Base-by-base conservation (phyloP, 257 asterid genomes). In the Primulina huaijiensis region DNA sequence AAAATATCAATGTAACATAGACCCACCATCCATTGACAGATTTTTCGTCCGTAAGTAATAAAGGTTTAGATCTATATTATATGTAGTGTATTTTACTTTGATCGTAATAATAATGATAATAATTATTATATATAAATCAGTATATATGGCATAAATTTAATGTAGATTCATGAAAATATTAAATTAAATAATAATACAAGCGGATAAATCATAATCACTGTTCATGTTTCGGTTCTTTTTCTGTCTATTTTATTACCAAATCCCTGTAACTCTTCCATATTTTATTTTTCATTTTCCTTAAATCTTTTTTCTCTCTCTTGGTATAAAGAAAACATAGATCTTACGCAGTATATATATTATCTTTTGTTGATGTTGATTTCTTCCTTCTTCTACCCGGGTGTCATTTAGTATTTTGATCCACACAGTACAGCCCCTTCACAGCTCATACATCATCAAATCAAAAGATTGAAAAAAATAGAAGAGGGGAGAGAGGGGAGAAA, bases 381-480 rank as follows among this genome's bases (percentile, higher is more conserved):
- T 68, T 72, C 76, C 68, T 55, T 65, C 77, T 74, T 59, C 77
- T 72, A 38, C 75, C 30, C 3, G 3, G 30, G 30, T 27, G 30
- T 27, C 30, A 0, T 27, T 27, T 75, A 81, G 72, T 73, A 70
- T 75, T 75, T 74, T 77, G 76, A 77, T 72, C 79, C 78, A 72
- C 75, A 65, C 82, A 29, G 29, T 59, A 38, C 31, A 25, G 7
- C 69, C 8, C 31, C 76, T 7, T 29, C 73, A 65, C 82, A 78
- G 82, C 80, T 77, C 82, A 74, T 66, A 16, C 68, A 59, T 67
- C 77, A 14, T 40, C 21, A n/a, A 64, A 14, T 40, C 21, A n/a
- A 64, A 50, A 40, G 70, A 79, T 62, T 57, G 68, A 66, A 34
- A 50, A 60, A 12, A n/a, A 17, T 25, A 68, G 58, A 50, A 14